phyloP scores from a whole-genome alignment of 306 rosid species.

The Malus sieversii region DNA sequence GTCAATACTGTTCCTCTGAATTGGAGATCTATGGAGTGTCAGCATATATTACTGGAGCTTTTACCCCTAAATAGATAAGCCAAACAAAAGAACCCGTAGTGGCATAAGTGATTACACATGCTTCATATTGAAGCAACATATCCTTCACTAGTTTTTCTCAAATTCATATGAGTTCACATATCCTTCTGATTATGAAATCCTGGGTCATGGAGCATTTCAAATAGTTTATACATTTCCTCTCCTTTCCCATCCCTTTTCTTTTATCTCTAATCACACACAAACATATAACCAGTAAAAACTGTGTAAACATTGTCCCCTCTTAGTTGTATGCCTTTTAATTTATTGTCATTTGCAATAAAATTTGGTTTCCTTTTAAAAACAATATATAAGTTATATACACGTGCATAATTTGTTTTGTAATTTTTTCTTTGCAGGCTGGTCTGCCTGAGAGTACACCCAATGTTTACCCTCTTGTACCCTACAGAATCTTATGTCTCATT shows the following conservation, averaged over 20 bases:
- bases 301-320: not conserved
- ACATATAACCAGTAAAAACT: not conserved
- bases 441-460: constrained; percentile 86
- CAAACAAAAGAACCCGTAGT: not conserved
- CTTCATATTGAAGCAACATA: not conserved
- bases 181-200: constrained; percentile 16
- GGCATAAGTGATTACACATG: not conserved
- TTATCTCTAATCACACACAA: not conserved
- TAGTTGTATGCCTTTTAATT: too few species aligned
- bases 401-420: not conserved
- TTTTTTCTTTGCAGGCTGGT: constrained; percentile 54
- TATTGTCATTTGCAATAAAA: too few species aligned
- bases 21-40: not conserved
- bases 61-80: not conserved
- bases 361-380: too few species aligned
- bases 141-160: not conserved
- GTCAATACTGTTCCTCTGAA: not conserved
- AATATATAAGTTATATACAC: not conserved
- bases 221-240: constrained; percentile 6
- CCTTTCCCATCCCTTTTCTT: not conserved
- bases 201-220: constrained; percentile 46
- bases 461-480: constrained; percentile 67
- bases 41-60: not conserved
- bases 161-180: not conserved
- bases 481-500: constrained; percentile 67